Evolutionary conservation across 106 monocot genomes (phyloP).

Genomic region (Allium fistulosum): DNA sequence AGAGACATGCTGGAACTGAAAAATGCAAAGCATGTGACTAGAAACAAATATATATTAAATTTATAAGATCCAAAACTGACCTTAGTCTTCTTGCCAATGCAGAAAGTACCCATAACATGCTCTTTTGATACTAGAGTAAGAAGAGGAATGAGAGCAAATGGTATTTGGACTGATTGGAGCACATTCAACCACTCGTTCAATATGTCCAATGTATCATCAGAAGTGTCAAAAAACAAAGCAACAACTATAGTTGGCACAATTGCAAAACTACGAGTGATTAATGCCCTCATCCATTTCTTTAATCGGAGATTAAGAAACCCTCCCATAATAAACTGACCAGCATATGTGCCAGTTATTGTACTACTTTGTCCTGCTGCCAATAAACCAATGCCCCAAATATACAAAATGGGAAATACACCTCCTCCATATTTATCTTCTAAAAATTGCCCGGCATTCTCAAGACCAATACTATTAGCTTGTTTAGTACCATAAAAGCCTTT

Average conservation of each 20-base stretch:
- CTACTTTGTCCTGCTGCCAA: slow-evolving; percentile 92
- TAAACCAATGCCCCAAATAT: slow-evolving; percentile 93
- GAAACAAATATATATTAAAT: too few relatives aligned
- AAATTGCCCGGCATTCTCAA: slow-evolving; percentile 85
- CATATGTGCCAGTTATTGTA: slow-evolving; percentile 94
- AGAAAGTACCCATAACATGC: slow-evolving; percentile 72
- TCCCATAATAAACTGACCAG: slow-evolving; percentile 98
- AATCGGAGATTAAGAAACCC: slow-evolving; percentile 78
- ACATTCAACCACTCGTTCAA: slow-evolving; percentile 93
- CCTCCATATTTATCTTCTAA: slow-evolving; percentile 74
- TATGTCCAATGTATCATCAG: slow-evolving; percentile 66
- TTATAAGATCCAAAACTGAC: slow-evolving; percentile 18
- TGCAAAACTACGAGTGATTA: slow-evolving; percentile 89
- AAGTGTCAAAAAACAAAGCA: slow-evolving; percentile 66
- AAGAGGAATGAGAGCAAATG: slow-evolving; percentile 91
- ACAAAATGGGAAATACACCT: slow-evolving; percentile 74
- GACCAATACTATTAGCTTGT: slow-evolving; percentile 60
- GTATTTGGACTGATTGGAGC: slow-evolving; percentile 88
- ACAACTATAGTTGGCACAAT: slow-evolving; percentile 87
- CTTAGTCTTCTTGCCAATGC: slow-evolving; percentile 50
- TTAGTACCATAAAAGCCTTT: slow-evolving; percentile 82
- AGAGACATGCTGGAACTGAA: too few relatives aligned
- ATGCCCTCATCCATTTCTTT: slow-evolving; percentile 86
- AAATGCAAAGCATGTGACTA: too few relatives aligned
- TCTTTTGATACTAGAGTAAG: slow-evolving; percentile 85